Base-by-base conservation (phyloP, 805 yeast species). In the Maudiozyma bulderi region DNA sequence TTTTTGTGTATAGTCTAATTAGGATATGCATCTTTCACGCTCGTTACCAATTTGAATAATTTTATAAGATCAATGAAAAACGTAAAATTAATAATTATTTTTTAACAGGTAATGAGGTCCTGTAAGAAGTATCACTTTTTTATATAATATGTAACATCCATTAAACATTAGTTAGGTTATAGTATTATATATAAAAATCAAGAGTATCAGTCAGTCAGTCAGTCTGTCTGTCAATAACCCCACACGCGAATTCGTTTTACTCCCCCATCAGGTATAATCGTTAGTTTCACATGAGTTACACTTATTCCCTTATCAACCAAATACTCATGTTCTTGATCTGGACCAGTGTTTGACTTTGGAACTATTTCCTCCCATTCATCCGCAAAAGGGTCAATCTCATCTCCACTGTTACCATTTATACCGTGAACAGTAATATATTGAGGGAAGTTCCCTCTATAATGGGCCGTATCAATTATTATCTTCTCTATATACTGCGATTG, bases 201-300 rank as follows among this genome's bases (percentile, higher is more conserved):
- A n/a, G 11, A 13, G 13, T 35, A 7, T 13, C 15, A 13, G 13
- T n/a, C 14, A 13, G 7, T 5, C 13, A 1, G 6, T 35, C 20
- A 35, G 15, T n/a, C 14, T 2, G 7, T 5, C 13, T 1, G 6
- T 35, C 20, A 35, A 7, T 35, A 35, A 35, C 38, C 38, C 38
- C 38, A 35, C 20, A 90, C 93, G 55, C 95, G 78, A 38, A 91
- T 69, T 64, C 99, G 78, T 73, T 91, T 91, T 49, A 89, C 87
- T 52, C 99, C 99, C 45, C 99, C 99, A 63, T 91, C 99, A 26
- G 99, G 99, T 55, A 89, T 84, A 65, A 91, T 84, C 8, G 86
- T 80, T 56, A 91, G 66, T 59, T 81, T 80, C 32, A 89, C 86
- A 64, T 89, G 95, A 8, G 89, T 77, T 57, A 65, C 78, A 1